phyloP scores from a whole-genome alignment of 2,329 filamentous ascomycete species.

The Pseudogymnoascus sp. region DNA sequence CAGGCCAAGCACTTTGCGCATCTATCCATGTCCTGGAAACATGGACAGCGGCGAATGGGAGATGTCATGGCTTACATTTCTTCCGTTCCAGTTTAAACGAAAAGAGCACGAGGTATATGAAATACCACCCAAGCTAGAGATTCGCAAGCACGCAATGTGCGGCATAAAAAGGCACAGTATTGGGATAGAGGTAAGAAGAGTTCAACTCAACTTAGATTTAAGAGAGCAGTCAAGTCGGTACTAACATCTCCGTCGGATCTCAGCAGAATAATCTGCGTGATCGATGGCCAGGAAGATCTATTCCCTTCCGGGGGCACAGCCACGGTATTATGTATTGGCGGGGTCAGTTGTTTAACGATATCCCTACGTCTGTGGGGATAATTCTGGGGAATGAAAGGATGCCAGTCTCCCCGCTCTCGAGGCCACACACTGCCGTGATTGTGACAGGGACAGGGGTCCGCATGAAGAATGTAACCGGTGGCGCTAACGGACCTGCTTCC shows the following conservation, averaged over 20 bases:
- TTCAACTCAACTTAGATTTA: neutral
- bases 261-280: neutral
- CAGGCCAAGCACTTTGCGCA: neutral
- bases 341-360: neutral
- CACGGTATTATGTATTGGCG: neutral
- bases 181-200: neutral
- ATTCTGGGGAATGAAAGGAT: neutral
- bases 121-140: neutral
- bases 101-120: neutral
- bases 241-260: no score
- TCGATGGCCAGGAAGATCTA: neutral
- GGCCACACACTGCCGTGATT: neutral
- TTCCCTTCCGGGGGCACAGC: neutral
- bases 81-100: neutral
- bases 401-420: neutral
- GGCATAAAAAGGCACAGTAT: neutral
- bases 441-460: neutral
- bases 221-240: neutral
- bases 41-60: neutral
- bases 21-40: neutral
- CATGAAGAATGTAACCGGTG: slow-evolving; percentile 1
- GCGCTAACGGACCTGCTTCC: slow-evolving; percentile 7
- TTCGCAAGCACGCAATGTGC: neutral
- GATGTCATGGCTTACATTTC: neutral
- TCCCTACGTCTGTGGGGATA: neutral